A percentile compares a stretch with the other conserved stretches of the same genome.
phyloP scores from a whole-genome alignment of 192 early-diverging fungal genomes.

The Paraglomus brasilianum region DNA sequence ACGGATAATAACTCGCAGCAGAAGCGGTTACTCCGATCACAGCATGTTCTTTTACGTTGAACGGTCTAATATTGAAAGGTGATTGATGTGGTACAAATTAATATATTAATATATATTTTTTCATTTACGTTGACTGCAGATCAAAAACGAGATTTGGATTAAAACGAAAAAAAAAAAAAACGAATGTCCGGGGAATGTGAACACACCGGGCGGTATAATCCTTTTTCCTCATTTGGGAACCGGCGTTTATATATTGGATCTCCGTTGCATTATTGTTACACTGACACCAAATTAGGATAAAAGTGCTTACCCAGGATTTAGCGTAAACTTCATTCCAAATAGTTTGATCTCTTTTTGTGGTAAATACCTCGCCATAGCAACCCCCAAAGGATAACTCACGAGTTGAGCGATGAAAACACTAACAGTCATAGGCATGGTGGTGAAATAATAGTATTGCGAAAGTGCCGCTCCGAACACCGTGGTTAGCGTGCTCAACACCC shows the following conservation, averaged over 20 bases:
- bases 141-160: too few relatives aligned
- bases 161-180: constrained; percentile 11
- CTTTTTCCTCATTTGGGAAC: too few relatives aligned
- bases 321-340: constrained; percentile 6
- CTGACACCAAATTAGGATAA: background rate
- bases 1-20: constrained; percentile 50
- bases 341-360: background rate
- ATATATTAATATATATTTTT: background rate
- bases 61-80: constrained; percentile 39
- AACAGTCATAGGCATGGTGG: constrained; percentile 31
- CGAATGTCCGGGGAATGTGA: background rate
- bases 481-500: constrained; percentile 42
- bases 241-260: background rate
- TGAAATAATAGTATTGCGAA: constrained; percentile 44
- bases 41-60: constrained; percentile 70
- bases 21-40: constrained; percentile 55
- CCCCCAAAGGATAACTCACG: constrained; percentile 35
- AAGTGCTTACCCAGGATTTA: constrained; percentile 16
- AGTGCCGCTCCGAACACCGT: constrained; percentile 37
- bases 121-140: background rate
- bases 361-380: constrained; percentile 30
- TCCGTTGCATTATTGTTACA: background rate
- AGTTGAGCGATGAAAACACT: constrained; percentile 42
- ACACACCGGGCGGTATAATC: too few relatives aligned
- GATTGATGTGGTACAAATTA: background rate